Percentiles rank a stretch among this genome's conserved stretches.
Evolutionary conservation across 2,329 filamentous ascomycete genomes (phyloP).

Genomic region (Colletotrichum truncatum): DNA sequence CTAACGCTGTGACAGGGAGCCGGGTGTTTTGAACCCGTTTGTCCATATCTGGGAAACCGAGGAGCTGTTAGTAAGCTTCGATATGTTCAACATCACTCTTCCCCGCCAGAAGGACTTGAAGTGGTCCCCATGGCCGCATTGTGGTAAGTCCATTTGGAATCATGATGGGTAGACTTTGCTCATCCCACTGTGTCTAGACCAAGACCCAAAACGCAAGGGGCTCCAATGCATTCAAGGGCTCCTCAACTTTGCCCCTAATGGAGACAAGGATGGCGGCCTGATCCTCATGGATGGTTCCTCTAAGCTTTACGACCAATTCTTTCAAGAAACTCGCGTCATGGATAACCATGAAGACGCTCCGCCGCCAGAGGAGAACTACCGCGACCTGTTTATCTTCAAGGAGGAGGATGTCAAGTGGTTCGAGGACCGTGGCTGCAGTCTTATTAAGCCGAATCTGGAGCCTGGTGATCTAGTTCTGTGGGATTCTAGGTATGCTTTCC

Average conservation of each 20-base stretch:
- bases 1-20: constrained; percentile 36
- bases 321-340: constrained; percentile 35
- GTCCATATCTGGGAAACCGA: constrained; percentile 48
- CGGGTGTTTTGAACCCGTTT: constrained; percentile 49
- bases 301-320: constrained; percentile 54
- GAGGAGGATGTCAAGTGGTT: constrained; percentile 44
- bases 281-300: constrained; percentile 53
- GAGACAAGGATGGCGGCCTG: constrained; percentile 55
- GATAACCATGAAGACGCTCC: constrained; percentile 37
- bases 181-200: constrained; percentile 37
- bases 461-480: constrained; percentile 44
- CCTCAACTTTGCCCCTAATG: constrained; percentile 54
- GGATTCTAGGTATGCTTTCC: constrained; percentile 34
- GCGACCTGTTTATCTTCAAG: constrained; percentile 52
- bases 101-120: constrained; percentile 36
- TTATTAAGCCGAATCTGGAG: constrained; percentile 30
- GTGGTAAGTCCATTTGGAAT: background rate
- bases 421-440: constrained; percentile 30
- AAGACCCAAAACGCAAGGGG: constrained; percentile 40
- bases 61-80: constrained; percentile 38
- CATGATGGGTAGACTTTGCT: fast-evolving
- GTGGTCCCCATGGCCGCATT: constrained; percentile 18
- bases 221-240: constrained; percentile 48
- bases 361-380: constrained; percentile 10
- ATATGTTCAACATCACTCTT: constrained; percentile 50